Evolutionary conservation across 441 rosid genomes (phyloP), one percentile per base, ranked within the genome.

Genomic region (Gossypium lobatum): DNA sequence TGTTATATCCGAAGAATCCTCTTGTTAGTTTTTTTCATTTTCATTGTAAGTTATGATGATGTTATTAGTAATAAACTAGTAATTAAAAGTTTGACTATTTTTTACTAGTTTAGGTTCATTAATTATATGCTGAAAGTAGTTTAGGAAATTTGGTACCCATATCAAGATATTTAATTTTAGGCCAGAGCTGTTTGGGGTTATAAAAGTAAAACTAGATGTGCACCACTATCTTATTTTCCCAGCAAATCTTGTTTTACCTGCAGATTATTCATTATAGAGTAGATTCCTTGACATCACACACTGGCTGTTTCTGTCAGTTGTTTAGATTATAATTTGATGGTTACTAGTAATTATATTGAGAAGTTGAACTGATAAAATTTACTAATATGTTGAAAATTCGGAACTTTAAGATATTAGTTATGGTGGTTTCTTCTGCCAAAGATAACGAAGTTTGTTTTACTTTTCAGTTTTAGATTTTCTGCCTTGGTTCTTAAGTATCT

Each of bases 101-200:
- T 62, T 39, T 64, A 39, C 45, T 64, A 17, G 68, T 39, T 64
- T 18, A 64, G 26, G 26, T 63, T 64, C 68, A 8, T 64, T 64
- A 42, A 39, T 39, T 39, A 64, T 18, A 9, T 39, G n/a, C 70
- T 42, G 54, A 42, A 64, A 64, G 46, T 10, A 64, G 54, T 28
- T 7, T 20, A 17, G 23, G 70, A 45, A 42, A 64, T 18, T 64
- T 17, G 52, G 45, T 9, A 39, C 17, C 28, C 17, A 20, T n/a
- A 18, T 39, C 52, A 64, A 39, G 28, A 11, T 64, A 64, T 25
- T 64, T 64, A 50, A 20, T 64, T 39, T 18, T 14, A 39, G 53
- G 52, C 69, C 53, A 39, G n/a, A 13, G 55, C 34, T 6, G 6
- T 21, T 45, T 25, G 34, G 31, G 18, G 46, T 20, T 64, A 42